Base-by-base conservation (phyloP, 2,329 filamentous ascomycete species). In the Xylaria sp. region DNA sequence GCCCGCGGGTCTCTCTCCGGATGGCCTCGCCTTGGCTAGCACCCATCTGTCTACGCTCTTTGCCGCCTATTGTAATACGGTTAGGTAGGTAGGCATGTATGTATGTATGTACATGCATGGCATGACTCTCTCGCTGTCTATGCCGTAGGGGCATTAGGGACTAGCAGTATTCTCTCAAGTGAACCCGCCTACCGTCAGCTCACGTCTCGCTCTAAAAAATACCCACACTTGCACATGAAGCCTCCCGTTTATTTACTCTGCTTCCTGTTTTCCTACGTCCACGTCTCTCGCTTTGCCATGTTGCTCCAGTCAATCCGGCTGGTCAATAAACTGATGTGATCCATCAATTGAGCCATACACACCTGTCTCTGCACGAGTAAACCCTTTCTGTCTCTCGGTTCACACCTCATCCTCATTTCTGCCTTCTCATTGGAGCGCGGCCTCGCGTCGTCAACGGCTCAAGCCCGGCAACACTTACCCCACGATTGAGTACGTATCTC, bases 211-310 rank as follows among this genome's bases (percentile, higher is more conserved):
- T 58, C 46, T 54, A 30, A 30, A 5, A 5, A 30, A 5, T 30
- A 49, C 55, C 57, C 47, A 23, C 50, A 55, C 48, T 51, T 49
- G 53, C 54, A 47, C 39, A 46, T 60, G 54, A 53, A 53, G 47
- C 57, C 54, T 54, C 65, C 59, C 51, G 63, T 62, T 59, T 62
- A 66, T 61, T 66, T 58, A 63, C 58, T 47, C 59, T 53, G 42
- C 55, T 37, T 52, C 18, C 8, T 51, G 39, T 53, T 54, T 13
- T 16, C 9, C 46, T 46, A 51, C 39, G 39, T 55, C 59, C 57
- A 61, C 60, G 59, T 64, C 64, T 65, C 63, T 61, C 54, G 57
- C 69, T 61, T 62, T 68, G 69, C 69, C 68, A 70, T 70, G 69
- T 71, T 68, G 68, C 61, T 69, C 67, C 68, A 69, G 62, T 70